phyloP scores from a whole-genome alignment of 2,329 filamentous ascomycete genomes.

The Alternaria panax region DNA sequence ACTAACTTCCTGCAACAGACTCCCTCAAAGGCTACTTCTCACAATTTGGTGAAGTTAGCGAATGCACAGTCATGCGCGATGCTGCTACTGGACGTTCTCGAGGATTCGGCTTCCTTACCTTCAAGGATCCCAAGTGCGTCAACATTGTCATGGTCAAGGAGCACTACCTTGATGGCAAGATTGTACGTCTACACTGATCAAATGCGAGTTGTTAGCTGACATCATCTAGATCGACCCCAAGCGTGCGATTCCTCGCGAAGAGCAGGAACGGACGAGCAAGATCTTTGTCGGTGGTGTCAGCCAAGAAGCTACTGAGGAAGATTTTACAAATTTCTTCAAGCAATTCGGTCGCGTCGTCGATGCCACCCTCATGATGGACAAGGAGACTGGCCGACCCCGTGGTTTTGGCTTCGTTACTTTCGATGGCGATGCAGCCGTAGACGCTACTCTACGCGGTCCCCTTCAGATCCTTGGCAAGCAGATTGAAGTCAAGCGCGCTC shows the following conservation, averaged over 20 bases:
- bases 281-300: constrained; percentile 98
- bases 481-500: constrained; percentile 98
- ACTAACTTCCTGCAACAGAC: constrained; percentile 63
- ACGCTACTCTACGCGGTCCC: constrained; percentile 83
- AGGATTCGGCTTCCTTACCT: constrained; percentile 97
- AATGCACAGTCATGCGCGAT: constrained; percentile 99
- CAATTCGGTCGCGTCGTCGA: constrained; percentile 96
- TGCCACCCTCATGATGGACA: constrained; percentile 99
- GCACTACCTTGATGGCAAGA: constrained; percentile 96
- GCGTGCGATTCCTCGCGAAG: constrained; percentile 93
- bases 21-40: constrained; percentile 97
- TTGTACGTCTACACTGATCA: constrained; percentile 68
- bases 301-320: constrained; percentile 94
- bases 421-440: constrained; percentile 92
- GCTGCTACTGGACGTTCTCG: constrained; percentile 90
- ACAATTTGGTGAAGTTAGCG: constrained; percentile 94
- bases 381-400: constrained; percentile 94
- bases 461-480: constrained; percentile 94
- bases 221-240: constrained; percentile 88
- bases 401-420: constrained; percentile 99
- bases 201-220: constrained; percentile 27
- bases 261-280: constrained; percentile 98
- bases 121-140: constrained; percentile 96
- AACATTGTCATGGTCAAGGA: constrained; percentile 99
- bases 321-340: constrained; percentile 96